These are phyloP conservation scores for Juglanconis sp. DNA, from an alignment of 2,329 filamentous ascomycete genomes.

Conservation along the genomic window DNA sequence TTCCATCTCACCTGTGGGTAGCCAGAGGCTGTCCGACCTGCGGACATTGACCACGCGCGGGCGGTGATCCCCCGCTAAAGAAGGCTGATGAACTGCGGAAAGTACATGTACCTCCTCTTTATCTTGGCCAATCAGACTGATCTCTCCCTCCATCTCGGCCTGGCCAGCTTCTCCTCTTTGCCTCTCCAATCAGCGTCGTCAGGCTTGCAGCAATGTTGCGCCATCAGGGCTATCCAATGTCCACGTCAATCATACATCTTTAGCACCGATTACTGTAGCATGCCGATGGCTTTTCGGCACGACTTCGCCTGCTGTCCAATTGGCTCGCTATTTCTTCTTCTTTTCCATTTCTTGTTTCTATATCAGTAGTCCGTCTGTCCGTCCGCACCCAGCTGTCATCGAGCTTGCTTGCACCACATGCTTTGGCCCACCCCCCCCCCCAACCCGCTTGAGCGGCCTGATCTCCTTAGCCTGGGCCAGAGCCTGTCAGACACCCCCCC, in stretches of 20 bases:
- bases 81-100: not conserved
- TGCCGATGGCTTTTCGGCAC: not conserved
- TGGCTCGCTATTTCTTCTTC: too few species aligned
- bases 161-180: not conserved
- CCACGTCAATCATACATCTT: not conserved
- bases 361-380: too few species aligned
- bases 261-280: not conserved
- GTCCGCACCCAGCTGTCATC: too few species aligned
- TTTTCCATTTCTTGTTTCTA: not conserved
- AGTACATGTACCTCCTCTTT: not conserved
- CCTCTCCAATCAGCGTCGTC: not conserved
- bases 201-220: not conserved
- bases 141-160: too few species aligned
- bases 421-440: too few species aligned
- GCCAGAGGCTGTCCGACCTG: too few species aligned
- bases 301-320: not conserved
- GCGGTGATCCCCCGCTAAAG: too few species aligned
- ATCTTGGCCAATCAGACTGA: not conserved
- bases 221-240: not conserved
- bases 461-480: not conserved
- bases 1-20: too few species aligned
- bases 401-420: too few species aligned
- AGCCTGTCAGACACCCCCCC: not conserved
- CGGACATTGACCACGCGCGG: too few species aligned
- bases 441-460: too few species aligned